A percentile compares a stretch with the other conserved stretches of the same genome.
Evolutionary conservation across 495 filamentous ascomycete species (phyloP).

Genomic region (Neurospora sp.): DNA sequence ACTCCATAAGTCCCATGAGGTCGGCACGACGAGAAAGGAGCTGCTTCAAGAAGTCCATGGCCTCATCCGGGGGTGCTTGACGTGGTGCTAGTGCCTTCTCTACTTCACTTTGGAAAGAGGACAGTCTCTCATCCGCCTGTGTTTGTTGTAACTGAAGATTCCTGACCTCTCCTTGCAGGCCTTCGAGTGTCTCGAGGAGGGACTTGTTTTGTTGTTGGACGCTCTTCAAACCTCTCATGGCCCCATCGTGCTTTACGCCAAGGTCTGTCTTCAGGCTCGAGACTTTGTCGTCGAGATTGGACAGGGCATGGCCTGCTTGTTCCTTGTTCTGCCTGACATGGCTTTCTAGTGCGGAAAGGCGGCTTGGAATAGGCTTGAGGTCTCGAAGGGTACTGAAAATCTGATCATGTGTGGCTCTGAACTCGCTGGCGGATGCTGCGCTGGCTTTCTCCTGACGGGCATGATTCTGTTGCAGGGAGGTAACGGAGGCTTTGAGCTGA

Average conservation of each 20-base stretch:
- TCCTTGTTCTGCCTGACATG: conserved; percentile 4
- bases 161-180: conserved; percentile 11
- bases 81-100: background rate
- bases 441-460: conserved; percentile 7
- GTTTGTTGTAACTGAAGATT: conserved; percentile 8
- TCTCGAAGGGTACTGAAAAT: conserved; percentile 3
- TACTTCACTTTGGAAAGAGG: conserved; percentile 5
- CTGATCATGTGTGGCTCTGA: conserved; percentile 9
- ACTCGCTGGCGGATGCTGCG: conserved; percentile 4
- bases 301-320: background rate
- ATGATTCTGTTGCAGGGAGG: conserved; percentile 8
- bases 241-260: background rate
- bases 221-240: conserved; percentile 1
- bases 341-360: conserved; percentile 6
- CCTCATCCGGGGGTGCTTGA: background rate
- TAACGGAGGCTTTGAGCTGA: conserved; percentile 5
- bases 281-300: conserved; percentile 7
- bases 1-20: conserved; percentile 6
- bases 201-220: conserved; percentile 8
- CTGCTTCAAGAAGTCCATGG: conserved; percentile 1
- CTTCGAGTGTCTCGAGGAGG: conserved; percentile 7
- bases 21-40: conserved; percentile 7
- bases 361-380: conserved; percentile 1
- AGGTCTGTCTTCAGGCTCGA: conserved; percentile 4
- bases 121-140: conserved; percentile 3